Evolutionary conservation across 2,329 filamentous ascomycete species (phyloP).

Genomic region (Ophiostoma tasmaniense): DNA sequence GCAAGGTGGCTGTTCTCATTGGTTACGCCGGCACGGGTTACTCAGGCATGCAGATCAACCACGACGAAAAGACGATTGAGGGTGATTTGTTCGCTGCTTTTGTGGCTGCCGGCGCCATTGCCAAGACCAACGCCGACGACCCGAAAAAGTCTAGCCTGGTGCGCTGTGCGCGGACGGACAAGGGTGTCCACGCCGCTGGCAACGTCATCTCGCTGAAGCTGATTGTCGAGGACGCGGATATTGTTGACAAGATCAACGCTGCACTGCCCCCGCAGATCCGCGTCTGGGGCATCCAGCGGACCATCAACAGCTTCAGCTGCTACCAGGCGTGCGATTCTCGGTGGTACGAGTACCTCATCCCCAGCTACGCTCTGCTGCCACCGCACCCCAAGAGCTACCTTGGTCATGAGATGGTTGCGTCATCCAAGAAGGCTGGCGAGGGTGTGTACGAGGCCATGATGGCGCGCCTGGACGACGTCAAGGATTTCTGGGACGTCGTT

Average conservation of each 20-base stretch:
- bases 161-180: constrained; percentile 90
- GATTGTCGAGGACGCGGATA: constrained; percentile 82
- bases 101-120: constrained; percentile 83
- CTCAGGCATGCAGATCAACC: constrained; percentile 89
- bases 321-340: constrained; percentile 92
- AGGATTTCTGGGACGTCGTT: constrained; percentile 71
- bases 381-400: constrained; percentile 84
- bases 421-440: constrained; percentile 44
- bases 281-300: constrained; percentile 86
- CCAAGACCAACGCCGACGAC: constrained; percentile 92
- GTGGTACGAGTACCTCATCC: constrained; percentile 96
- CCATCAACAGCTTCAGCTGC: constrained; percentile 84
- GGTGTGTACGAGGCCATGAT: constrained; percentile 57
- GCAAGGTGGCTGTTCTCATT: constrained; percentile 91
- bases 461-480: constrained; percentile 65
- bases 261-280: constrained; percentile 80
- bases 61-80: constrained; percentile 83
- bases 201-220: constrained; percentile 94
- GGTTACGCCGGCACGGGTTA: constrained; percentile 96
- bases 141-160: constrained; percentile 93
- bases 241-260: constrained; percentile 86
- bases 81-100: constrained; percentile 90
- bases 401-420: constrained; percentile 71
- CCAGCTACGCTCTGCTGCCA: constrained; percentile 83
- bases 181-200: constrained; percentile 91